These are phyloP conservation scores for Leptographium lundbergii DNA, from an alignment of 2,329 filamentous ascomycete genomes.

Conservation along the genomic window DNA sequence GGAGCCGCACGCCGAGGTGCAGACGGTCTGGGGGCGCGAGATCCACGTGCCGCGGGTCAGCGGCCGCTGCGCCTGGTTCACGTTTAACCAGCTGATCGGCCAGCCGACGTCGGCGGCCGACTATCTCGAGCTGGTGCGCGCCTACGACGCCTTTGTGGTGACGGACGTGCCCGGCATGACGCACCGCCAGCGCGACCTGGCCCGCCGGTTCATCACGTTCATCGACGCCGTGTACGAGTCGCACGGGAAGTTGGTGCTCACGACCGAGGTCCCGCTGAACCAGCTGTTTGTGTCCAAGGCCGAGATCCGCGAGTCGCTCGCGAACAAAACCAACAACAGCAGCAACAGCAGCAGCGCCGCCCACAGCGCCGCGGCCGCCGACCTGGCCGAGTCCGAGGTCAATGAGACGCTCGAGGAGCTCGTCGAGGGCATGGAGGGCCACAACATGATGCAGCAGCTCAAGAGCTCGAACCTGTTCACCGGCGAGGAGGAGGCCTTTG, in stretches of 20 bases:
- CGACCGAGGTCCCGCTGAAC: conserved; percentile 70
- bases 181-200: conserved; percentile 71
- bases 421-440: conserved; percentile 69
- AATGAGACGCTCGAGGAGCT: conserved; percentile 64
- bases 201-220: conserved; percentile 90
- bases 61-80: conserved; percentile 80
- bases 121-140: conserved; percentile 81
- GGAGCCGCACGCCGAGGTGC: conserved; percentile 60
- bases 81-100: conserved; percentile 84
- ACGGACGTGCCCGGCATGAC: conserved; percentile 91
- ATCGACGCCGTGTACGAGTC: conserved; percentile 92
- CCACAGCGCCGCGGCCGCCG: background rate
- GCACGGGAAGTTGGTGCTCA: conserved; percentile 89
- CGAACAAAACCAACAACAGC: conserved; percentile 27
- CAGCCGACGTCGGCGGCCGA: conserved; percentile 84
- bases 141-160: conserved; percentile 85
- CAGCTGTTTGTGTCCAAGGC: conserved; percentile 72
- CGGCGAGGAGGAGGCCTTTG: conserved; percentile 92
- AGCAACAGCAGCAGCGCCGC: conserved; percentile 16
- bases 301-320: conserved; percentile 50
- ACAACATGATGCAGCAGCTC: conserved; percentile 64
- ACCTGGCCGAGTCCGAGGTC: conserved; percentile 26
- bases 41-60: conserved; percentile 80
- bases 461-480: conserved; percentile 81
- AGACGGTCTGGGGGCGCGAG: conserved; percentile 85